These are phyloP conservation scores for Penicillium hordei DNA, from an alignment of 2,329 filamentous ascomycete species.

Conservation along the genomic window DNA sequence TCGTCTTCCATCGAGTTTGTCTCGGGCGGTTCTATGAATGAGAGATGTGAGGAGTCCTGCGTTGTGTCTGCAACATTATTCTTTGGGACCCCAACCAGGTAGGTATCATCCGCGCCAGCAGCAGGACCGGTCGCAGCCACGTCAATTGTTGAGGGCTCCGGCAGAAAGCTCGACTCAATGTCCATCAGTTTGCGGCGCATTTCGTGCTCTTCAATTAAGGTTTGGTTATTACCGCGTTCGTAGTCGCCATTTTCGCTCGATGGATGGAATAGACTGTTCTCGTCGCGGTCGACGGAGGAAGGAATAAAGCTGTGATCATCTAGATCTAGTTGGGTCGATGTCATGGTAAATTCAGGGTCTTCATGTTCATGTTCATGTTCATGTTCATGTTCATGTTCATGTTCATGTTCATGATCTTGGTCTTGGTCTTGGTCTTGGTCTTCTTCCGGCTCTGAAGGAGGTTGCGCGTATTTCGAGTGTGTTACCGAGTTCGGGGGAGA, in stretches of 20 bases:
- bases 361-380: constrained; percentile 19
- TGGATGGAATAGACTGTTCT: constrained; percentile 34
- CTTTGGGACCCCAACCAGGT: constrained; percentile 40
- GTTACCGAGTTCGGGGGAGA: constrained; percentile 23
- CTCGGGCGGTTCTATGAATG: constrained; percentile 29
- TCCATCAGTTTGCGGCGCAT: constrained; percentile 62
- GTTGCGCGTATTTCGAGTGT: constrained; percentile 6
- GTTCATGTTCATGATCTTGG: constrained; percentile 15
- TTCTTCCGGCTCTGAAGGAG: constrained; percentile 11
- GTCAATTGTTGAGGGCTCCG: constrained; percentile 52
- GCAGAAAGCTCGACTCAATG: constrained; percentile 63
- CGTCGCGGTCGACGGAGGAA: constrained; percentile 36
- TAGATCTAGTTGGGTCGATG: constrained; percentile 20
- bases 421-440: constrained; percentile 19
- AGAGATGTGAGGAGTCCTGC: constrained; percentile 25
- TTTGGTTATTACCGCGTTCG: constrained; percentile 41
- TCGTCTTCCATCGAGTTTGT: constrained; percentile 20
- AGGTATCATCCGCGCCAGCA: constrained; percentile 45
- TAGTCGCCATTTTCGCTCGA: constrained; percentile 36
- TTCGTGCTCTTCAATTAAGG: constrained; percentile 55
- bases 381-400: constrained; percentile 16
- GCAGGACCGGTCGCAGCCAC: constrained; percentile 30
- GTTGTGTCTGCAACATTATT: constrained; percentile 21
- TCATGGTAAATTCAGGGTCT: constrained; percentile 20
- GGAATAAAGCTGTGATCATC: constrained; percentile 34